Percentiles rank a stretch among this genome's conserved stretches.
phyloP scores from a whole-genome alignment of 768 basidiomycete species.

The Tylopilus sp. region DNA sequence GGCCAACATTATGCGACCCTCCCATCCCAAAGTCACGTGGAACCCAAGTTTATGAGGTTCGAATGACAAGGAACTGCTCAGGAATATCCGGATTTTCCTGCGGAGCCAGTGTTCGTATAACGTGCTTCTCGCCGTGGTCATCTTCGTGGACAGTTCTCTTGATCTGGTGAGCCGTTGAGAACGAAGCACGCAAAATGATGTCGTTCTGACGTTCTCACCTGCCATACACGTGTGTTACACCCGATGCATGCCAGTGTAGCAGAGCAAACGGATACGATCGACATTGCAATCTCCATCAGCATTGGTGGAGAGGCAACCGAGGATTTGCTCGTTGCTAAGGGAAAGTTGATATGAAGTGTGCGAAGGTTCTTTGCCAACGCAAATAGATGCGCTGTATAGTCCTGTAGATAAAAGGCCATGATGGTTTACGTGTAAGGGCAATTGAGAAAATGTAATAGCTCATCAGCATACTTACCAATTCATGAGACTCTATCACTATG shows the following conservation, averaged over 20 bases:
- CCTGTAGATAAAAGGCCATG: slow-evolving; percentile 8
- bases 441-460: not conserved
- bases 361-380: slow-evolving; percentile 45
- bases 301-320: slow-evolving; percentile 11
- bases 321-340: slow-evolving; percentile 21
- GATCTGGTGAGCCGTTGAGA: slow-evolving; percentile 34
- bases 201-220: slow-evolving; percentile 39
- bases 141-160: slow-evolving; percentile 36
- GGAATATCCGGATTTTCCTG: slow-evolving; percentile 69
- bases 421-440: not conserved
- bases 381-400: slow-evolving; percentile 33
- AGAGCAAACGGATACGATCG: slow-evolving; percentile 48
- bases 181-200: not conserved
- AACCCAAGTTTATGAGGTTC: slow-evolving; percentile 23
- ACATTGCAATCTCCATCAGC: slow-evolving; percentile 36
- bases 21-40: not conserved
- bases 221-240: slow-evolving; percentile 66
- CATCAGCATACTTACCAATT: slow-evolving; percentile 51
- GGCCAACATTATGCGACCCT: not conserved
- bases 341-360: slow-evolving; percentile 60
- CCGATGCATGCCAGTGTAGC: slow-evolving; percentile 59
- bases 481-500: slow-evolving; percentile 46
- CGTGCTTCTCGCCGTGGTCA: slow-evolving; percentile 38
- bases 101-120: slow-evolving; percentile 39
- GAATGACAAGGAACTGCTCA: slow-evolving; percentile 68